phyloP scores from a whole-genome alignment of 2,329 filamentous ascomycete genomes.

The Cladorrhinum sp. region DNA sequence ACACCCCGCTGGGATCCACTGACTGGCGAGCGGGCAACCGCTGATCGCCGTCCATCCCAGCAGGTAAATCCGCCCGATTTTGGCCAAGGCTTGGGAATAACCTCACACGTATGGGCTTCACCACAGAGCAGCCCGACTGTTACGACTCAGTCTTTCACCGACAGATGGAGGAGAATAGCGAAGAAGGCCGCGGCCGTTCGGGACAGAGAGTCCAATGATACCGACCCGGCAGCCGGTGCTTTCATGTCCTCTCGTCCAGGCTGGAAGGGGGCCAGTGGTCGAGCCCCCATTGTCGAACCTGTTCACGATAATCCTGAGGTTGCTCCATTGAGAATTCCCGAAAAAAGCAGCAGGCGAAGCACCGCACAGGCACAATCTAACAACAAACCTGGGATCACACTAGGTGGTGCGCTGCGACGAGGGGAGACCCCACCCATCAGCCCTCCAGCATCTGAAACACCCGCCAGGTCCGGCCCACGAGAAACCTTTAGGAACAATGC shows the following conservation, averaged over 20 bases:
- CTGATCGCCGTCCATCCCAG: slow-evolving; percentile 51
- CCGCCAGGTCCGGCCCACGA: slow-evolving; percentile 16
- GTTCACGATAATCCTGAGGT: slow-evolving; percentile 59
- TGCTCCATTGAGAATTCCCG: slow-evolving; percentile 55
- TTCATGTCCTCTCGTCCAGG: slow-evolving; percentile 47
- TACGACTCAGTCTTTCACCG: slow-evolving; percentile 40
- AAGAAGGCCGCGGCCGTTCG: slow-evolving; percentile 28
- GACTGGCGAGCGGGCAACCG: slow-evolving; percentile 63
- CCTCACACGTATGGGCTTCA: slow-evolving; percentile 27
- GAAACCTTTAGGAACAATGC: slow-evolving; percentile 36
- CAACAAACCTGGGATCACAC: slow-evolving; percentile 11
- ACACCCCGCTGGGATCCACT: slow-evolving; percentile 62
- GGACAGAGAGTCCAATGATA: slow-evolving; percentile 17
- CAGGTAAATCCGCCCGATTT: slow-evolving; percentile 56
- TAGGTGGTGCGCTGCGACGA: slow-evolving; percentile 18
- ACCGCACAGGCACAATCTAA: slow-evolving; percentile 25
- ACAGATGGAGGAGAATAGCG: slow-evolving; percentile 44
- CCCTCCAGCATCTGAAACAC: slow-evolving; percentile 32
- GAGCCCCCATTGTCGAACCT: slow-evolving; percentile 61
- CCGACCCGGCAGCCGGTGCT: slow-evolving; percentile 36
- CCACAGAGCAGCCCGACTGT: slow-evolving; percentile 29
- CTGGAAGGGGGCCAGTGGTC: slow-evolving; percentile 73
- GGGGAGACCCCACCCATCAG: slow-evolving; percentile 34
- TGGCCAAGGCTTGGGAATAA: slow-evolving; percentile 36
- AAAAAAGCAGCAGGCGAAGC: slow-evolving; percentile 46